These are phyloP conservation scores for Oxalis stricta DNA, from an alignment of 441 rosid genomes.

Conservation along the genomic window DNA sequence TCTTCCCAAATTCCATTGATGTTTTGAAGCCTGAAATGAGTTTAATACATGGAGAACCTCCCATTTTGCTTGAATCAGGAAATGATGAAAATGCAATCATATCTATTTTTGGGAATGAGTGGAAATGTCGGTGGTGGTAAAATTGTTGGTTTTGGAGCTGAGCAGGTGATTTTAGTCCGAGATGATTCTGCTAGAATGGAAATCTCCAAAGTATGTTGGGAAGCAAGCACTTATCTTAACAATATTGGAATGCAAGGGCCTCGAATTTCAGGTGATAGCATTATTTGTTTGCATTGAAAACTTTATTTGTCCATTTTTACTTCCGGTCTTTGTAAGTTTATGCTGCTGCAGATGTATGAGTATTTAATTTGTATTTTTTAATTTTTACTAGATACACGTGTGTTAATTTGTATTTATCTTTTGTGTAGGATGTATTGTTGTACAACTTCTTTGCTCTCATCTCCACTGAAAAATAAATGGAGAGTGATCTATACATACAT, in stretches of 20 bases:
- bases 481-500: no score
- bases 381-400: no score
- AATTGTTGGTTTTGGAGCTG: conserved; percentile 38
- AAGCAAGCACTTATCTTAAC: conserved; percentile 42
- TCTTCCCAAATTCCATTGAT: conserved; percentile 30
- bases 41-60: conserved; percentile 30
- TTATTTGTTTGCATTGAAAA: no score
- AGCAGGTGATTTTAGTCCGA: conserved; percentile 39
- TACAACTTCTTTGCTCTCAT: no score
- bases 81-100: conserved; percentile 21
- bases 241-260: conserved; percentile 37
- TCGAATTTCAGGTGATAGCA: conserved; percentile 52
- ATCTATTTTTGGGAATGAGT: conserved; percentile 25
- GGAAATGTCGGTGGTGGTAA: no score
- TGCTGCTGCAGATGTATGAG: no score
- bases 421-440: no score
- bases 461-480: no score
- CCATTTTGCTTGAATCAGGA: conserved; percentile 26
- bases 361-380: no score
- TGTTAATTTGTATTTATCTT: no score
- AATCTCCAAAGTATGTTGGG: conserved; percentile 21
- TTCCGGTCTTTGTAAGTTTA: no score
- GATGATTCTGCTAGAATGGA: conserved; percentile 28
- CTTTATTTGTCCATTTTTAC: no score
- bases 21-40: conserved; percentile 26